phyloP scores from a whole-genome alignment of 2,329 filamentous ascomycete species.

The Stagonosporopsis cucurbitacearum region DNA sequence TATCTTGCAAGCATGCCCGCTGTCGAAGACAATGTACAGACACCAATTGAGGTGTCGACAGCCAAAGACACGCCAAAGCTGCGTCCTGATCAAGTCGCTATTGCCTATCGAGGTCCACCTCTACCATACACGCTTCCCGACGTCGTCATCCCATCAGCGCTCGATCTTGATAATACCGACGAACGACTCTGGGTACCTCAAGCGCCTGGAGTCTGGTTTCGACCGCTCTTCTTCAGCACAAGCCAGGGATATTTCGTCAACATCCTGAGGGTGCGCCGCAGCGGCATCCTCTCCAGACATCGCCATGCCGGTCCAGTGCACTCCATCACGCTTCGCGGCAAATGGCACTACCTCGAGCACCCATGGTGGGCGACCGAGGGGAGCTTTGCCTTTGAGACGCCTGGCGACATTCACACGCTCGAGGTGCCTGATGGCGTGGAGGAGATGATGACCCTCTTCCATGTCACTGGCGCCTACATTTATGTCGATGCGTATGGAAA shows the following conservation, averaged over 20 bases:
- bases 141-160: too few species aligned
- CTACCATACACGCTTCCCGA: too few species aligned
- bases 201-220: background rate
- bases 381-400: background rate
- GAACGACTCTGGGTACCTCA: background rate
- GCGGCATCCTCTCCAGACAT: background rate
- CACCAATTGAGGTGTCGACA: too few species aligned
- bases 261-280: background rate
- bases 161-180: too few species aligned
- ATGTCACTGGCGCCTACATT: background rate
- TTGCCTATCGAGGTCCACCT: too few species aligned
- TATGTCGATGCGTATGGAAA: background rate
- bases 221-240: background rate
- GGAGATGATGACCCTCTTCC: slow-evolving; percentile 1
- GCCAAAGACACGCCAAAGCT: too few species aligned
- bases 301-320: background rate
- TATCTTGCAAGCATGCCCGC: too few species aligned
- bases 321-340: background rate
- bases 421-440: background rate
- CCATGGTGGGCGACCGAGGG: background rate
- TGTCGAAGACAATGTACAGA: too few species aligned
- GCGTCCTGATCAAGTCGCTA: too few species aligned
- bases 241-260: slow-evolving; percentile 5
- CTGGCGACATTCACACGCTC: background rate
- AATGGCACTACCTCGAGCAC: background rate